A percentile compares a stretch with the other conserved stretches of the same genome.
These are phyloP conservation scores for Solanum ossicruentum DNA, from an alignment of 257 asterid genomes.

Conservation along the genomic window DNA sequence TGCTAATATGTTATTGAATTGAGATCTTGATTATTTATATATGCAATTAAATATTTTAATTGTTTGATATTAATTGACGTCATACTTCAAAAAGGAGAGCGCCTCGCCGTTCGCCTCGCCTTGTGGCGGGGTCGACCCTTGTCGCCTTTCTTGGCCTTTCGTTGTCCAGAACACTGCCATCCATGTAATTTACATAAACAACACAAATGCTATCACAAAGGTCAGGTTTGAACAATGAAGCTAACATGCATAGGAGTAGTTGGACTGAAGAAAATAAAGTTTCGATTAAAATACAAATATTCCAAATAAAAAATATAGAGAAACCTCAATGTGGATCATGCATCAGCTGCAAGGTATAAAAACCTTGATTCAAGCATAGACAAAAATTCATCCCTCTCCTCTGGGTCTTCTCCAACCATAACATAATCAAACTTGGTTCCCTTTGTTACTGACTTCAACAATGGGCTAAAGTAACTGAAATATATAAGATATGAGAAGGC, in stretches of 20 bases:
- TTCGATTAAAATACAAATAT: neutral
- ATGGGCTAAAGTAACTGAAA: conserved; percentile 88
- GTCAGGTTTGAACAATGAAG: neutral
- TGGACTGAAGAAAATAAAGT: neutral
- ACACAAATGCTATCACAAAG: neutral
- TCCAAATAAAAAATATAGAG: conserved; percentile 3
- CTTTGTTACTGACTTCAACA: conserved; percentile 66
- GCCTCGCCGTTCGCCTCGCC: too few relatives aligned
- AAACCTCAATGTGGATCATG: conserved; percentile 79
- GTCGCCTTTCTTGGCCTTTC: too few relatives aligned
- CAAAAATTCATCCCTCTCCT: conserved; percentile 77
- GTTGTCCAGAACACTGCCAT: too few relatives aligned
- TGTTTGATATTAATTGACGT: too few relatives aligned
- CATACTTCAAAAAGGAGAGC: too few relatives aligned
- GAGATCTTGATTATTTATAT: too few relatives aligned
- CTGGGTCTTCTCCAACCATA: conserved; percentile 69
- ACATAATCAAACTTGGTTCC: conserved; percentile 47
- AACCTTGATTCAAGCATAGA: conserved; percentile 79
- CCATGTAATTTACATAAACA: neutral
- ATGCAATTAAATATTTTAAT: too few relatives aligned
- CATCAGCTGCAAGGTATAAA: conserved; percentile 95
- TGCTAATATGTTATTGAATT: too few relatives aligned
- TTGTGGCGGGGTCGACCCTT: too few relatives aligned
- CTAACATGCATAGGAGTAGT: neutral
- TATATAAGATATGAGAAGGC: neutral